These are phyloP conservation scores for Penicillium robsamsonii DNA, from an alignment of 495 filamentous ascomycete genomes.

Conservation along the genomic window DNA sequence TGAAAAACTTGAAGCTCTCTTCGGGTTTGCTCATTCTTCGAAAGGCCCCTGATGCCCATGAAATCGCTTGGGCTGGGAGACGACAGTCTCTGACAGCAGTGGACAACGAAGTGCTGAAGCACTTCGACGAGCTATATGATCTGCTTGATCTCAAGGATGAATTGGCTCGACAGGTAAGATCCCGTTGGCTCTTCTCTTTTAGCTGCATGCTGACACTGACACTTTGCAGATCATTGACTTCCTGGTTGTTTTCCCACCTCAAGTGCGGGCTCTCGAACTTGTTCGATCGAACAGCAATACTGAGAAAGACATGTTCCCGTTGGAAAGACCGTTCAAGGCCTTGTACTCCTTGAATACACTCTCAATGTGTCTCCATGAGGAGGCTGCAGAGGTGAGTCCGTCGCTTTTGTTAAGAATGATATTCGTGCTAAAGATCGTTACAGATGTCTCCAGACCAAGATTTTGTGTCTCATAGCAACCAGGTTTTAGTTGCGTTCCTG, in stretches of 20 bases:
- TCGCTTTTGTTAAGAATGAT: slow-evolving; percentile 10
- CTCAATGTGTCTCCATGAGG: slow-evolving; percentile 47
- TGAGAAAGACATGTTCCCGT: slow-evolving; percentile 62
- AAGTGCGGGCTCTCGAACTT: slow-evolving; percentile 57
- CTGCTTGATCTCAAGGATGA: slow-evolving; percentile 74
- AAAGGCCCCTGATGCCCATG: slow-evolving; percentile 41
- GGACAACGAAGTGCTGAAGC: slow-evolving; percentile 73
- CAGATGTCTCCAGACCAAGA: slow-evolving; percentile 33
- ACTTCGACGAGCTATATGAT: slow-evolving; percentile 82
- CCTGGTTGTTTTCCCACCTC: slow-evolving; percentile 67
- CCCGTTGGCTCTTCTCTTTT: neutral
- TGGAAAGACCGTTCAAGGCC: slow-evolving; percentile 67
- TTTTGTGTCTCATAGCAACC: slow-evolving; percentile 47
- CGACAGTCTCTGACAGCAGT: slow-evolving; percentile 48
- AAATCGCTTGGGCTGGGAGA: slow-evolving; percentile 25
- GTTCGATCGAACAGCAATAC: slow-evolving; percentile 54
- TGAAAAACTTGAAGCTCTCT: slow-evolving; percentile 46
- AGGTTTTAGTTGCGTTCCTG: slow-evolving; percentile 40
- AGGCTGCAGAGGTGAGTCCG: slow-evolving; percentile 33
- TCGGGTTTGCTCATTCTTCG: slow-evolving; percentile 61
- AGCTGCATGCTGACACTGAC: slow-evolving; percentile 7
- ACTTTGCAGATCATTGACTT: slow-evolving; percentile 67
- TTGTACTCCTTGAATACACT: slow-evolving; percentile 72
- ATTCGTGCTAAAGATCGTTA: neutral
- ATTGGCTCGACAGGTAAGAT: slow-evolving; percentile 62